A percentile compares a stretch with the other conserved stretches of the same genome.
Conservation (phyloP, 108 stramenopile genomes). For the Skeletonema menzelii region DNA sequence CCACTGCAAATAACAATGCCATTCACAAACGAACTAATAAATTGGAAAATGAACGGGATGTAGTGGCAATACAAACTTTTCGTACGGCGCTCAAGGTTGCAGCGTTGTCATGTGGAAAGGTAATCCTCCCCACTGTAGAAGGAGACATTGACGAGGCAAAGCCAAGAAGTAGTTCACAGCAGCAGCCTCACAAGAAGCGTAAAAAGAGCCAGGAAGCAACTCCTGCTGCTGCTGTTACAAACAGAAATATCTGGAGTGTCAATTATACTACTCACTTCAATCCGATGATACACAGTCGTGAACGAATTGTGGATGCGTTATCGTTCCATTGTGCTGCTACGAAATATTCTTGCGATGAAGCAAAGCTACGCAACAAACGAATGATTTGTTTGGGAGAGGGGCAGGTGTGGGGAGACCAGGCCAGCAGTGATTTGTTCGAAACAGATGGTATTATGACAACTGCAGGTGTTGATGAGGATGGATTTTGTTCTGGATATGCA, state of each 20-base stretch:
- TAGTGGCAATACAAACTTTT: conserved; percentile 35
- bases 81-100: conserved; percentile 37
- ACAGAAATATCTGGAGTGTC: conserved; percentile 17
- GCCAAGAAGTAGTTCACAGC: neutral
- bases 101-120: conserved; percentile 30
- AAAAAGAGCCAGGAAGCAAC: neutral
- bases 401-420: conserved; percentile 19
- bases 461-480: conserved; percentile 3
- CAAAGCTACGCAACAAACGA: conserved; percentile 8
- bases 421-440: neutral
- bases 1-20: neutral
- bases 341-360: neutral
- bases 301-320: conserved; percentile 38
- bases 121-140: conserved; percentile 27
- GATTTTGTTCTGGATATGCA: conserved; percentile 18
- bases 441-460: neutral
- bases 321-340: conserved; percentile 30
- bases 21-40: neutral
- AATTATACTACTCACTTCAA: conserved; percentile 15
- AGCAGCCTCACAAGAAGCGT: neutral
- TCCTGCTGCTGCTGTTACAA: neutral
- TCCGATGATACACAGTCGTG: conserved; percentile 20
- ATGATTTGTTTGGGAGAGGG: conserved; percentile 33
- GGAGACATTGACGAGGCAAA: neutral
- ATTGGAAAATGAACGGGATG: conserved; percentile 12